Base-by-base conservation (phyloP, 768 basidiomycete species). In the Naematelia aurantialba region DNA sequence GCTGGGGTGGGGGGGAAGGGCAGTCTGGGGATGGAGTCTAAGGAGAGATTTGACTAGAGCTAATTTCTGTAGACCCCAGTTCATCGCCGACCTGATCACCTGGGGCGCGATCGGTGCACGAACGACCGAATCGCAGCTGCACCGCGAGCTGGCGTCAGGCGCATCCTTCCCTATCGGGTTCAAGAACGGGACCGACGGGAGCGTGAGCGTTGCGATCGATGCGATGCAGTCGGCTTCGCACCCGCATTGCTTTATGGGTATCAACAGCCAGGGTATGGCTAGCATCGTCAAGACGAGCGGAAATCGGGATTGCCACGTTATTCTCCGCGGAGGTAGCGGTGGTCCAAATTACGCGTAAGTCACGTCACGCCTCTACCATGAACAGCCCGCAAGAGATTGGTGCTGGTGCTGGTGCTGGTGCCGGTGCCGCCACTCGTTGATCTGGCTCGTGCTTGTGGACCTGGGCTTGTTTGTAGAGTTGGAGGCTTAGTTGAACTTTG, bases 31-130 rank as follows among this genome's bases (percentile, higher is more conserved):
- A n/a, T n/a, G n/a, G n/a, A n/a, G n/a, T n/a, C n/a, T n/a, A n/a
- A n/a, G n/a, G n/a, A n/a, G n/a, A n/a, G n/a, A n/a, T n/a, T n/a
- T n/a, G n/a, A n/a, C n/a, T n/a, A n/a, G n/a, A n/a, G n/a, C n/a
- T n/a, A n/a, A n/a, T n/a, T n/a, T 52, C 39, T 24, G n/a, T 47
- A 69, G 68, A 31, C 92, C 91, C 1, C 91, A 98, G 75, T 99
- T 90, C 78, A 96, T 89, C 21, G 91, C 94, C 11, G 96, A 99
- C 79, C 80, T 88, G 22, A 87, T 88, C 58, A 85, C 89, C 10
- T 97, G 94, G 92, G 94, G 93, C 50, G 94, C 94, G 5, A 98
- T 99, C 64, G 94, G 96, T 24, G 96, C 96, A 1, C 84, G 96
- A 54, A 98, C 96, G 1, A 99, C 96, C 34, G 96, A 99, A 78